These are phyloP conservation scores for Aspergillus caelatus DNA, from an alignment of 2,329 filamentous ascomycete genomes.

Conservation along the genomic window DNA sequence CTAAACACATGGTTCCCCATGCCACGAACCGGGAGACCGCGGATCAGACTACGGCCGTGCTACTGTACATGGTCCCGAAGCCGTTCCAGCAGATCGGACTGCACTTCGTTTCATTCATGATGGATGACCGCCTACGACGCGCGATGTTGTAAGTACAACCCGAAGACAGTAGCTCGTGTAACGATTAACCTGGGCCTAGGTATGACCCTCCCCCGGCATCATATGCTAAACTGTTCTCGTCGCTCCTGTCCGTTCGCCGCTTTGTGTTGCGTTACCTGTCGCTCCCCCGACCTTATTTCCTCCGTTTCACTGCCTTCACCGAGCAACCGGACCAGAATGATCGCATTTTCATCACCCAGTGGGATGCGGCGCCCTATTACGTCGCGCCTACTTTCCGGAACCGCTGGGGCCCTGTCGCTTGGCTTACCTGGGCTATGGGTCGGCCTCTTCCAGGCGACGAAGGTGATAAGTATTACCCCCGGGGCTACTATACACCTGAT, in stretches of 20 bases:
- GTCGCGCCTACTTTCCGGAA: slow-evolving; percentile 61
- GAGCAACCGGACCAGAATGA: slow-evolving; percentile 57
- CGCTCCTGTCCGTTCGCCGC: slow-evolving; percentile 56
- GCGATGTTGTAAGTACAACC: slow-evolving; percentile 62
- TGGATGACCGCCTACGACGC: slow-evolving; percentile 65
- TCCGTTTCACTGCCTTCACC: slow-evolving; percentile 42
- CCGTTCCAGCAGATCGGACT: slow-evolving; percentile 50
- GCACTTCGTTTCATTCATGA: slow-evolving; percentile 59
- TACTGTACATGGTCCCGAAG: slow-evolving; percentile 60
- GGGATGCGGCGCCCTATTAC: slow-evolving; percentile 69
- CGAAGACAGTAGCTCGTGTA: background rate
- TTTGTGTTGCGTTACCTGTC: slow-evolving; percentile 60
- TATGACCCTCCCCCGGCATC: slow-evolving; percentile 44
- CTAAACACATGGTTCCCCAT: slow-evolving; percentile 59
- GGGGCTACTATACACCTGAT: slow-evolving; percentile 57
- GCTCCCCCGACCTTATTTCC: slow-evolving; percentile 58
- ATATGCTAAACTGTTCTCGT: slow-evolving; percentile 45
- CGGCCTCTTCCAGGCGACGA: slow-evolving; percentile 52
- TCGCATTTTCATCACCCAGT: slow-evolving; percentile 54
- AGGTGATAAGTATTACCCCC: slow-evolving; percentile 49
- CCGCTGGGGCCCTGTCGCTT: slow-evolving; percentile 63
- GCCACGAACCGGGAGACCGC: slow-evolving; percentile 56
- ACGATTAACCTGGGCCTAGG: slow-evolving; percentile 24
- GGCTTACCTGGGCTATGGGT: slow-evolving; percentile 52
- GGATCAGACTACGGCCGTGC: slow-evolving; percentile 61